A percentile compares a stretch with the other conserved stretches of the same genome.
Conservation (phyloP, 2,329 filamentous ascomycete genomes). For the Pseudogymnoascus sp. region DNA sequence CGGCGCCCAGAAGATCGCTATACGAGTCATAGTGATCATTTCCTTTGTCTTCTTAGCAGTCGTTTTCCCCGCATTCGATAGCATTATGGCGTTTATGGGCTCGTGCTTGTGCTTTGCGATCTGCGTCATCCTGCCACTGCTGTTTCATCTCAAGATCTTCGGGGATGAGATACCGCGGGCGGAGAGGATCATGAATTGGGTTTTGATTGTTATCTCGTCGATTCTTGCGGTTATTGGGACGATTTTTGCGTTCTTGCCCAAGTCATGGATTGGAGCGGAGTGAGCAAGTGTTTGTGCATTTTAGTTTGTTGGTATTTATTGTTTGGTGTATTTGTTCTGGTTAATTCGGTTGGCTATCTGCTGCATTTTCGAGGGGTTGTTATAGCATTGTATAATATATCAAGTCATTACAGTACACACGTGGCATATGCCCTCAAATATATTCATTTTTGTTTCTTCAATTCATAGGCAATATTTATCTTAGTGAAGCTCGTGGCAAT, state of each 20-base stretch:
- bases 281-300: slow-evolving; percentile 15
- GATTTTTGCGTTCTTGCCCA: slow-evolving; percentile 79
- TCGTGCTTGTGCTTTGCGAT: slow-evolving; percentile 88
- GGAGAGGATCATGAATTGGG: slow-evolving; percentile 60
- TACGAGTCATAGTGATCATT: slow-evolving; percentile 60
- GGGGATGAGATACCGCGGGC: slow-evolving; percentile 54
- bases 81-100: slow-evolving; percentile 70
- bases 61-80: slow-evolving; percentile 58
- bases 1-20: slow-evolving; percentile 46
- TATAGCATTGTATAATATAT: not conserved
- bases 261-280: slow-evolving; percentile 55
- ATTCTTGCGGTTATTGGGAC: slow-evolving; percentile 69
- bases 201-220: slow-evolving; percentile 59
- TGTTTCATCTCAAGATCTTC: slow-evolving; percentile 88
- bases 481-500: not conserved
- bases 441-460: not conserved
- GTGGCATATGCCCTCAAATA: not conserved
- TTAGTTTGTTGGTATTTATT: not conserved
- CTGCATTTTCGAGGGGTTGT: not conserved
- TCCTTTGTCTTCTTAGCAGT: slow-evolving; percentile 69
- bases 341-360: not conserved
- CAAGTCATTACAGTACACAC: not conserved
- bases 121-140: slow-evolving; percentile 80
- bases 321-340: not conserved
- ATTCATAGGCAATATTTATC: not conserved